These are phyloP conservation scores for Leccinum ochraceum DNA, from an alignment of 768 basidiomycete genomes.

Conservation along the genomic window DNA sequence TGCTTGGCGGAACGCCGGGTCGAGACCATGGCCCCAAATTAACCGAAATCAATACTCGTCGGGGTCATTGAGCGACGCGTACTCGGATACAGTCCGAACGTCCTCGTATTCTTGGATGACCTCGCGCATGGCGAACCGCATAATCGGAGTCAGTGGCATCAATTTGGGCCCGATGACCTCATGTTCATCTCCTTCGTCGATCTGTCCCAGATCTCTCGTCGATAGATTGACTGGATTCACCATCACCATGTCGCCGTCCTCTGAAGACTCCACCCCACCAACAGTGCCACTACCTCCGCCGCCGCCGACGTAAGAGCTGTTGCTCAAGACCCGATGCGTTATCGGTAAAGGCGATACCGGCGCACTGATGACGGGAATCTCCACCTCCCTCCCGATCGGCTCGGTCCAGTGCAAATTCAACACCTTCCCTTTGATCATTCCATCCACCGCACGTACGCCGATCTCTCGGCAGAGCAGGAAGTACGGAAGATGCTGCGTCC, in stretches of 20 bases:
- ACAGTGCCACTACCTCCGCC: slow-evolving; percentile 42
- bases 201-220: slow-evolving; percentile 44
- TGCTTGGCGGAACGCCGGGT: neutral
- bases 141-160: slow-evolving; percentile 76
- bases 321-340: slow-evolving; percentile 30
- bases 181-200: slow-evolving; percentile 54
- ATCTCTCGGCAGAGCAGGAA: slow-evolving; percentile 81
- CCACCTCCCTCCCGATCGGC: slow-evolving; percentile 56
- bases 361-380: slow-evolving; percentile 30
- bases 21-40: slow-evolving; percentile 4
- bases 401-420: slow-evolving; percentile 80
- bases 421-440: slow-evolving; percentile 78
- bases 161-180: slow-evolving; percentile 72
- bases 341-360: slow-evolving; percentile 30
- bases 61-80: slow-evolving; percentile 69
- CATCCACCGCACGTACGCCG: slow-evolving; percentile 82
- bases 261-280: slow-evolving; percentile 37
- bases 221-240: slow-evolving; percentile 39
- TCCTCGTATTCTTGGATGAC: slow-evolving; percentile 84
- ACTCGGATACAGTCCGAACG: slow-evolving; percentile 71
- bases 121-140: slow-evolving; percentile 82
- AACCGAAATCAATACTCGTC: slow-evolving; percentile 56
- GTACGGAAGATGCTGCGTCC: slow-evolving; percentile 68
- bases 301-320: slow-evolving; percentile 28
- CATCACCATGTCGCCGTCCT: slow-evolving; percentile 52